phyloP scores from a whole-genome alignment of 2,329 filamentous ascomycete species.

The Fusarium circinatum region DNA sequence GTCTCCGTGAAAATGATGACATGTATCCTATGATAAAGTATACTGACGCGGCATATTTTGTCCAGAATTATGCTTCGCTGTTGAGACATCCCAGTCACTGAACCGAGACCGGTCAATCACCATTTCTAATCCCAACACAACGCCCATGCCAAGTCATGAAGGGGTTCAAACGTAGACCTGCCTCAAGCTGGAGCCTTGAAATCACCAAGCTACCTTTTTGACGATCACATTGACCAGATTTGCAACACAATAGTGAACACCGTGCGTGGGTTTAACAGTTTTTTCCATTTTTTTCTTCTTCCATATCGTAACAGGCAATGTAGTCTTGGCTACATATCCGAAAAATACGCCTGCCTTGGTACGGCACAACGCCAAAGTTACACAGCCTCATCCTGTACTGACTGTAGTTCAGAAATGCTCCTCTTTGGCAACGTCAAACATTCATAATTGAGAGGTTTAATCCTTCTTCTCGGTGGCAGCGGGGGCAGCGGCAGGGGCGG shows the following conservation, averaged over 20 bases:
- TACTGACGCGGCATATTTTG: neutral
- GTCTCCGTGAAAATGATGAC: neutral
- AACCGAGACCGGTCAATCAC: neutral
- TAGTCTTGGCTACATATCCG: constrained; percentile 30
- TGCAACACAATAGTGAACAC: neutral
- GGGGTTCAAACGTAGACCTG: neutral
- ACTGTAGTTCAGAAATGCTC: constrained; percentile 34
- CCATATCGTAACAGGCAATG: constrained; percentile 38
- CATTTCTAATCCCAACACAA: neutral
- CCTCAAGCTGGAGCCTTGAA: neutral
- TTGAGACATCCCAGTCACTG: neutral
- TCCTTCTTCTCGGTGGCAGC: constrained; percentile 54
- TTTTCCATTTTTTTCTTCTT: constrained; percentile 37
- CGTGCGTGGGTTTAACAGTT: constrained; percentile 29
- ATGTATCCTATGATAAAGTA: neutral
- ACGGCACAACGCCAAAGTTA: constrained; percentile 41
- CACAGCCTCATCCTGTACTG: constrained; percentile 35
- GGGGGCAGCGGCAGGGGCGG: constrained; percentile 44
- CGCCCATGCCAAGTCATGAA: neutral
- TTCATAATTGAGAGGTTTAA: constrained; percentile 38
- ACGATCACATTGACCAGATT: neutral
- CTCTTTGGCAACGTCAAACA: constrained; percentile 33
- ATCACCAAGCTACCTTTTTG: neutral
- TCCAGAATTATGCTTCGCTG: neutral
- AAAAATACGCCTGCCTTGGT: constrained; percentile 34